phyloP scores from a whole-genome alignment of 2,329 filamentous ascomycete species.

The Aspergillus awamori region DNA sequence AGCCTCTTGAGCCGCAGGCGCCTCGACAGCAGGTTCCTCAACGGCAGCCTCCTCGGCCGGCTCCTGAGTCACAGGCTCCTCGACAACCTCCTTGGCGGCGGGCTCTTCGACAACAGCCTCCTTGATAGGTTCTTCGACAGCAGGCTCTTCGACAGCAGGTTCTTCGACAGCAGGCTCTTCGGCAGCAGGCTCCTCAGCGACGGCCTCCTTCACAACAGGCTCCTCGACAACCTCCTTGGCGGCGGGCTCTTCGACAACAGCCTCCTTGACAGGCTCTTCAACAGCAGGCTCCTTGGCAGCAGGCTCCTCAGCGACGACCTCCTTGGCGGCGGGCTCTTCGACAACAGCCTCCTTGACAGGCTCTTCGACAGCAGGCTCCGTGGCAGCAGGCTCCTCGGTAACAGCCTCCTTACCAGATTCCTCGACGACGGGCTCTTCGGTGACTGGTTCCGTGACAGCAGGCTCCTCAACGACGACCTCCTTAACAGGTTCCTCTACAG shows the following conservation, averaged over 20 bases:
- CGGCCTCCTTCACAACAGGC: background rate
- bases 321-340: constrained; percentile 10
- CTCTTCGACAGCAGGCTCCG: constrained; percentile 15
- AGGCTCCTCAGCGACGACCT: background rate
- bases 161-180: constrained; percentile 19
- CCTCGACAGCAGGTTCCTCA: constrained; percentile 11
- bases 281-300: background rate
- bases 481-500: constrained; percentile 6
- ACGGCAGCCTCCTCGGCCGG: constrained; percentile 1
- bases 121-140: background rate
- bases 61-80: background rate
- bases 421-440: constrained; percentile 6
- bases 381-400: background rate
- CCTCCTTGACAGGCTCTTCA: background rate
- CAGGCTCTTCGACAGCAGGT: background rate
- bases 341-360: background rate
- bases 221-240: constrained; percentile 9
- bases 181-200: background rate
- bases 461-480: constrained; percentile 3
- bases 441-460: constrained; percentile 9
- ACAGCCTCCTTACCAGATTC: constrained; percentile 14
- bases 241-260: background rate
- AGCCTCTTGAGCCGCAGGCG: constrained; percentile 13
- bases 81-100: constrained; percentile 8
- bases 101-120: constrained; percentile 1